phyloP scores from a whole-genome alignment of 352 stramenopile species.

The Phytophthora pini region DNA sequence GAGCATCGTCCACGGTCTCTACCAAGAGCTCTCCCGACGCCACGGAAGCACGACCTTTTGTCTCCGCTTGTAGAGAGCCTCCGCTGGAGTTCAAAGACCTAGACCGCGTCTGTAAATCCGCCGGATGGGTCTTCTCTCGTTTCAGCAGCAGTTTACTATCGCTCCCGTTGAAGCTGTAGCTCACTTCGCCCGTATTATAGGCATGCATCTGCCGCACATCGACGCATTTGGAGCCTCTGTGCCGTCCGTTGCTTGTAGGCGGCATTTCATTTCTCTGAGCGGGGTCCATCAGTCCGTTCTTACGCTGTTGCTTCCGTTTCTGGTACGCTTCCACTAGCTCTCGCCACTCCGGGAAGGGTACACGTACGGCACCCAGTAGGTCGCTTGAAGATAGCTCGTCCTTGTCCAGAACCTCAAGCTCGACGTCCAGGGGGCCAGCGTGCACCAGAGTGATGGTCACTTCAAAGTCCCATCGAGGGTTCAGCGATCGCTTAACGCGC shows the following conservation, averaged over 20 bases:
- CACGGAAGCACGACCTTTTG: constrained; percentile 25
- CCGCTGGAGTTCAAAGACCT: constrained; percentile 51
- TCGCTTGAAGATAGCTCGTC: constrained; percentile 78
- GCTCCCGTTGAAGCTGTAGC: constrained; percentile 18
- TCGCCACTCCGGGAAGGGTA: constrained; percentile 77
- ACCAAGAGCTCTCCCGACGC: constrained; percentile 20
- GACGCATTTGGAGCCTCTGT: constrained; percentile 28
- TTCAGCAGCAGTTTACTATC: constrained; percentile 36
- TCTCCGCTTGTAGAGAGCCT: constrained; percentile 33
- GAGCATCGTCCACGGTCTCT: constrained; percentile 2
- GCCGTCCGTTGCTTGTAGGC: constrained; percentile 4
- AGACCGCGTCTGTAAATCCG: constrained; percentile 40
- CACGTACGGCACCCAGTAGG: constrained; percentile 67
- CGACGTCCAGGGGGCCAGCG: constrained; percentile 65
- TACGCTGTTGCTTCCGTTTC: constrained; percentile 29
- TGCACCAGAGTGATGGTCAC: constrained; percentile 64
- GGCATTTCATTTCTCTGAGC: constrained; percentile 9
- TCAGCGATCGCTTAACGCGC: constrained; percentile 74
- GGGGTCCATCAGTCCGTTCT: constrained; percentile 4
- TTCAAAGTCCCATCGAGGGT: constrained; percentile 78
- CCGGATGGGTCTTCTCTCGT: constrained; percentile 2
- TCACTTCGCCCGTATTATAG: constrained; percentile 7
- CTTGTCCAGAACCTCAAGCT: constrained; percentile 77
- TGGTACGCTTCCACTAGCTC: constrained; percentile 54
- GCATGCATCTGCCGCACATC: constrained; percentile 26